Conservation (phyloP, 2,329 filamentous ascomycete genomes). For the Esteya vermicola region DNA sequence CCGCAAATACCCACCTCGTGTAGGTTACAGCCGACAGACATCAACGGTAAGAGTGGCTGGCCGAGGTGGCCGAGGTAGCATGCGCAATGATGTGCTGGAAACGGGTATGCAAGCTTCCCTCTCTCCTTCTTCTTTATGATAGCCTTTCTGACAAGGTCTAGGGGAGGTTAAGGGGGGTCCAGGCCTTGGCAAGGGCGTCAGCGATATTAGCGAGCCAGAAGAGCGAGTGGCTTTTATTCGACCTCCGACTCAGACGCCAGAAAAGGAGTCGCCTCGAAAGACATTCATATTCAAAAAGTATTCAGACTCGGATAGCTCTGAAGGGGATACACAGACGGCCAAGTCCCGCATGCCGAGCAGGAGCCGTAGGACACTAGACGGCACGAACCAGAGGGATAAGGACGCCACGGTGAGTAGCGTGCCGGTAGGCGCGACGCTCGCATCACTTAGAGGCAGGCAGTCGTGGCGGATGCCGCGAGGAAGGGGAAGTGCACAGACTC, state of each 20-base stretch:
- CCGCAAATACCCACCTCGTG: neutral
- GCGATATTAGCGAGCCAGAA: neutral
- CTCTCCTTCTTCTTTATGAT: neutral
- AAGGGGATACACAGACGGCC: neutral
- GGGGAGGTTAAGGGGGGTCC: no score
- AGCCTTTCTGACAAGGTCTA: no score
- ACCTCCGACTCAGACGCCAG: neutral
- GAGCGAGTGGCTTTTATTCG: neutral
- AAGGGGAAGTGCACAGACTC: no score
- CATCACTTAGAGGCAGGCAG: neutral
- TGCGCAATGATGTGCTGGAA: no score
- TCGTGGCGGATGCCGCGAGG: no score
- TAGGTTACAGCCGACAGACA: neutral
- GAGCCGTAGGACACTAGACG: no score
- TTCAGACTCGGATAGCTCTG: neutral
- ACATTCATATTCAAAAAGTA: neutral
- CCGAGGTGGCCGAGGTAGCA: neutral
- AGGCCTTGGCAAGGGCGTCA: no score
- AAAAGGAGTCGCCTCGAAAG: constrained; percentile 1
- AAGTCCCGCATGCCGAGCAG: no score
- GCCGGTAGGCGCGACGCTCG: neutral
- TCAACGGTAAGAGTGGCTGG: neutral
- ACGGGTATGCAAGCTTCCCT: neutral
- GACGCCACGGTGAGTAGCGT: no score
- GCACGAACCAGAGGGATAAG: neutral